Evolutionary conservation across 2,329 filamentous ascomycete genomes (phyloP).

Genomic region (Trichoderma oligosporum): DNA sequence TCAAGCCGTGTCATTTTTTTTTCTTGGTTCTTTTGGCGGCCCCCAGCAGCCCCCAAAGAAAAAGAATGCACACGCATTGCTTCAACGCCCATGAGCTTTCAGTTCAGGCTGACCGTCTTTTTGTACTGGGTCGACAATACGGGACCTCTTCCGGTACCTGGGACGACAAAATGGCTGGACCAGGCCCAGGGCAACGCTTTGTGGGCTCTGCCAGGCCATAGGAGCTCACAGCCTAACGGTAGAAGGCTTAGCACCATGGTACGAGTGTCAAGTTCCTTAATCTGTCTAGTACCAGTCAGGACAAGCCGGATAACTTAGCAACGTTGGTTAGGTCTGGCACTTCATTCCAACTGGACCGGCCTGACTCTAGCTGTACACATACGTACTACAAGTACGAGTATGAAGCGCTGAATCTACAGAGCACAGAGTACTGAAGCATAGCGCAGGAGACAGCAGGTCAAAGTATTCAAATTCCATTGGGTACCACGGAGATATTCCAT

Average conservation of each 20-base stretch:
- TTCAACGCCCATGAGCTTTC: neutral
- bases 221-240: slow-evolving; percentile 16
- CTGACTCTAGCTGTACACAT: neutral
- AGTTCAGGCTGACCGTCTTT: neutral
- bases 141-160: slow-evolving; percentile 13
- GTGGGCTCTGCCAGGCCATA: slow-evolving; percentile 16
- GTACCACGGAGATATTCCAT: too few relatives aligned
- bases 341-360: slow-evolving; percentile 6
- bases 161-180: slow-evolving; percentile 18
- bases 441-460: too few relatives aligned
- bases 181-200: slow-evolving; percentile 17
- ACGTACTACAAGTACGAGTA: neutral
- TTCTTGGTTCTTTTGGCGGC: neutral
- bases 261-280: slow-evolving; percentile 7
- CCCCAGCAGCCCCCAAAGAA: neutral
- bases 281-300: neutral
- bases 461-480: too few relatives aligned
- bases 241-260: slow-evolving; percentile 4
- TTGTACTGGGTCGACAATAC: neutral
- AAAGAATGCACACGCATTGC: neutral
- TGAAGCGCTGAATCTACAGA: neutral
- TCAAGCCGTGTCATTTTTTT: too few relatives aligned
- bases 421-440: neutral
- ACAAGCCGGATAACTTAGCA: neutral
- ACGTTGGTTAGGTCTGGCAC: too few relatives aligned